Evolutionary conservation across 768 basidiomycete genomes (phyloP).

Genomic region (Kwoniella bestiolae): DNA sequence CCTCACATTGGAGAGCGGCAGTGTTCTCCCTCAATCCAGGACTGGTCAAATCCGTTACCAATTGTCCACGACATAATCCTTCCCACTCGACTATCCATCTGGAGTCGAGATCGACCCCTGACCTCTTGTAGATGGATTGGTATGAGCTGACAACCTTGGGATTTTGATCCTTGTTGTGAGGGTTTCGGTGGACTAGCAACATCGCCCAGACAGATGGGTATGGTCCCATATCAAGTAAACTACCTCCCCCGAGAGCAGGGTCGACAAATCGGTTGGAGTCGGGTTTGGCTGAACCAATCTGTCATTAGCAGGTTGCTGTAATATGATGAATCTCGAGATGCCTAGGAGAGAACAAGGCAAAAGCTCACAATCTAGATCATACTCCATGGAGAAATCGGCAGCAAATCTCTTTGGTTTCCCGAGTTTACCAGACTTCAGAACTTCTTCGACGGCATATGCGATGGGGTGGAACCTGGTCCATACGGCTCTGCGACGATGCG

Average conservation of each 20-base stretch:
- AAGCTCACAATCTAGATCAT: constrained; percentile 67
- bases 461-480: constrained; percentile 54
- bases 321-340: background rate
- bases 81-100: constrained; percentile 74
- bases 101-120: constrained; percentile 78
- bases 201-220: constrained; percentile 65
- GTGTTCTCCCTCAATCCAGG: constrained; percentile 32
- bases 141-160: constrained; percentile 69
- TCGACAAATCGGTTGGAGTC: constrained; percentile 76
- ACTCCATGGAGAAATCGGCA: constrained; percentile 77
- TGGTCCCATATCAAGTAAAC: constrained; percentile 70
- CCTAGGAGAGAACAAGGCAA: too few relatives aligned
- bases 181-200: constrained; percentile 76
- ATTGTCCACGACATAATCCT: constrained; percentile 63
- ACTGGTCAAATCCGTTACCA: constrained; percentile 40
- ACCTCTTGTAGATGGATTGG: constrained; percentile 77
- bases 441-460: constrained; percentile 50
- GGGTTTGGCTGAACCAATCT: constrained; percentile 60
- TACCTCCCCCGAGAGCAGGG: constrained; percentile 79
- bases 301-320: background rate
- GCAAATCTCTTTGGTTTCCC: constrained; percentile 57
- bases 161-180: constrained; percentile 66
- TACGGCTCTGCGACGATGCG: constrained; percentile 33
- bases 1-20: constrained; percentile 70
- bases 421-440: constrained; percentile 48